Evolutionary conservation across 768 basidiomycete genomes (phyloP).

Genomic region (Boletus rex-veris): DNA sequence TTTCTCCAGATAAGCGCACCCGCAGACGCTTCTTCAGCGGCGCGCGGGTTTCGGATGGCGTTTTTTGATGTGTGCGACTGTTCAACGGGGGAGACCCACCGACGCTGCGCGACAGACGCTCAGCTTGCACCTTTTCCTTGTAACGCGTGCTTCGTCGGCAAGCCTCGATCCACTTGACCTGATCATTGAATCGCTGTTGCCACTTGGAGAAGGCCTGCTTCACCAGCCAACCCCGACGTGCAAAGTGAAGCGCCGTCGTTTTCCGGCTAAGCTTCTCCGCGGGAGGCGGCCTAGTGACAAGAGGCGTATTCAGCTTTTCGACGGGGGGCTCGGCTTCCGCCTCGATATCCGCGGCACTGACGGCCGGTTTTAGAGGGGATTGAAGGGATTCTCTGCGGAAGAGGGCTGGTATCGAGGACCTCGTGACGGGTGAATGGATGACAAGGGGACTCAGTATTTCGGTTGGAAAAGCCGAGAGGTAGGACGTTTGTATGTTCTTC

Average conservation of each 20-base stretch:
- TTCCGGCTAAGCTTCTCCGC: constrained; percentile 23
- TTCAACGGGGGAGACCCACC: constrained; percentile 10
- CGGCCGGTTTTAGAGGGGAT: constrained; percentile 22
- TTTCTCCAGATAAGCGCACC: constrained; percentile 40
- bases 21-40: constrained; percentile 30
- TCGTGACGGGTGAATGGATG: constrained; percentile 26
- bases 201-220: constrained; percentile 44
- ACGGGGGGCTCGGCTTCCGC: not conserved
- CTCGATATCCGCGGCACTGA: constrained; percentile 12
- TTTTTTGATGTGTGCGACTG: constrained; percentile 20
- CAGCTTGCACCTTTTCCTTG: constrained; percentile 44
- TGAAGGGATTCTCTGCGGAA: constrained; percentile 24
- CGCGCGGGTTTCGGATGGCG: constrained; percentile 20
- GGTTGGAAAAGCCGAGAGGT: constrained; percentile 21
- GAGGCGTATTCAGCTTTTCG: constrained; percentile 6
- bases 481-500: constrained; percentile 25
- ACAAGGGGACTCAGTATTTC: constrained; percentile 32
- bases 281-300: not conserved
- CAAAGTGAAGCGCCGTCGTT: constrained; percentile 42
- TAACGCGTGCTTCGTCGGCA: constrained; percentile 59
- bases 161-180: constrained; percentile 59
- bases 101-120: constrained; percentile 31
- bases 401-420: constrained; percentile 15
- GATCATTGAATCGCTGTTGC: constrained; percentile 43
- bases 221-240: constrained; percentile 38